Base-by-base conservation (phyloP, 495 filamentous ascomycete genomes). In the Daldinia grandis region DNA sequence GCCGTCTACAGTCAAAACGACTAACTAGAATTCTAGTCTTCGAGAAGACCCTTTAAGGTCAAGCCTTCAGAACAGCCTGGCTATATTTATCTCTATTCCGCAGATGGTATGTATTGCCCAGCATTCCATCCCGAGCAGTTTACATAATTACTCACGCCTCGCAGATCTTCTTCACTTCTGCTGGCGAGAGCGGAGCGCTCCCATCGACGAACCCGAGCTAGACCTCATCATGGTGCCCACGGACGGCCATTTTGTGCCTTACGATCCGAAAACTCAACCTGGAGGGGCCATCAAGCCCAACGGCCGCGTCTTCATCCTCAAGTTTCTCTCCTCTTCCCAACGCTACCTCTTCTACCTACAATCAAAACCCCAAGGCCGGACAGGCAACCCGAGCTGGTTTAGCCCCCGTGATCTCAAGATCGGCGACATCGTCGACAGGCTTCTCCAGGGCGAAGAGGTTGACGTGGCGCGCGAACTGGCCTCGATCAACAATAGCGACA, bases 311-410 rank as follows among this genome's bases (percentile, higher is more conserved):
- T 98, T 94, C 78, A 89, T 92, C 58, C 87, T 99, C 76, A 98
- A 97, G 79, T 99, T 99, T 82, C 85, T 86, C 30, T 97, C 94
- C n/a, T 95, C 92, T 65, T 95, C 93, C 35, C 88, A 93, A 79
- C 89, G 94, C 58, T 87, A 98, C 78, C 85, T 98, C 30, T 99
- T 97, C 85, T 99, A 94, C 93, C 84, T 99, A 66, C 96, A 99
- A 81, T 93, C 91, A 5, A 94, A 92, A 75, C 84, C 87, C 8
- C 93, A 98, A 81, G 88, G 92, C 55, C 85, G 87, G 42, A 83
- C 81, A 66, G 90, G 91, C n/a, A 87, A 93, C 72, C 82, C 87
- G 0, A 85, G 85, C 79, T 94, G 87, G 86, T 93, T 94, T 81
- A 95, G 92, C 73, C 87, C 89, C 33, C 83, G 93, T 40, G 94